Conservation (phyloP, 2,329 filamentous ascomycete genomes). For the Ophiocordyceps robertsii region DNA sequence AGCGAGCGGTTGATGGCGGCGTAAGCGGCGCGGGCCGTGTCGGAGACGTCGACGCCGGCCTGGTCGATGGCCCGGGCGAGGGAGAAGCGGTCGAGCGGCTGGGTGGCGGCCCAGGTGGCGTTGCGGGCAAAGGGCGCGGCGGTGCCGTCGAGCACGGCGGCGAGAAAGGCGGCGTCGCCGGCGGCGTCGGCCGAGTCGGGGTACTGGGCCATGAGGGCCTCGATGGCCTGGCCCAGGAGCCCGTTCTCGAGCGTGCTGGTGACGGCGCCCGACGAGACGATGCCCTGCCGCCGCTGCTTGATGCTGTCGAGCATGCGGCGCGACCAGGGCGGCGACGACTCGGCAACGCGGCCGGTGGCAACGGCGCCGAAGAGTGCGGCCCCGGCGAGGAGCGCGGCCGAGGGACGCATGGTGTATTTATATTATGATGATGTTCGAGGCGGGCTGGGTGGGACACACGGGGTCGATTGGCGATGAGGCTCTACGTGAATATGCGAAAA, state of each 20-base stretch:
- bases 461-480: no score
- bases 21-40: constrained; percentile 1
- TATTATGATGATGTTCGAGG: no score
- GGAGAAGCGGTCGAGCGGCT: constrained; percentile 11
- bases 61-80: constrained; percentile 6
- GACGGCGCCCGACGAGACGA: constrained; percentile 7
- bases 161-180: constrained; percentile 5
- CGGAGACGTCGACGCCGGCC: constrained; percentile 4
- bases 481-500: no score
- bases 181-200: constrained; percentile 2
- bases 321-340: not conserved
- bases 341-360: not conserved
- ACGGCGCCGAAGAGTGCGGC: not conserved
- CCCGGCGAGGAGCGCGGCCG: not conserved
- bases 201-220: constrained; percentile 5
- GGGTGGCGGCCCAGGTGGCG: constrained; percentile 4
- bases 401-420: no score
- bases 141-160: constrained; percentile 5
- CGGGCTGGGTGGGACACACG: no score
- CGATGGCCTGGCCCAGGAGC: constrained; percentile 8
- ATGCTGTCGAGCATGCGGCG: constrained; percentile 11
- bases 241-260: constrained; percentile 11
- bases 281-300: constrained; percentile 9
- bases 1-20: constrained; percentile 9
- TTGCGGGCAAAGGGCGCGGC: constrained; percentile 3